phyloP scores from a whole-genome alignment of 306 rosid species.

The Lablab purpureus region DNA sequence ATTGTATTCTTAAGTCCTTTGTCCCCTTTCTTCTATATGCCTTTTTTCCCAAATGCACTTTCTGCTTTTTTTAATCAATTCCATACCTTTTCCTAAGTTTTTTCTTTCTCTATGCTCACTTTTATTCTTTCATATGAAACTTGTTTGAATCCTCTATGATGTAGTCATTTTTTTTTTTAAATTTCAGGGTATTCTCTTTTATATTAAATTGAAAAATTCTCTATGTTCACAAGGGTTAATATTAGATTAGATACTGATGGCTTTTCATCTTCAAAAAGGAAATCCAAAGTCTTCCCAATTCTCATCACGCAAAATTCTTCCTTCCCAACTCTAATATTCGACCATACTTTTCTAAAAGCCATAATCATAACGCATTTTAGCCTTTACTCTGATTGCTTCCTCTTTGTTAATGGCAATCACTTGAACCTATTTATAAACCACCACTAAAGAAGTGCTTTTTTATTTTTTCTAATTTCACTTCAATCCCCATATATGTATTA shows the following conservation, averaged over 20 bases:
- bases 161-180: background rate
- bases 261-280: background rate
- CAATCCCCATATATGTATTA: background rate
- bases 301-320: conserved; percentile 17
- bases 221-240: background rate
- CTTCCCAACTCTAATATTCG: conserved; percentile 9
- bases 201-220: too few species aligned
- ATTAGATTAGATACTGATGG: background rate
- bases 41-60: conserved; percentile 39
- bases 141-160: conserved; percentile 2
- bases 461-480: background rate
- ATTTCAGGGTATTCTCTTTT: too few species aligned
- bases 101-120: conserved; percentile 36
- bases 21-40: conserved; percentile 27
- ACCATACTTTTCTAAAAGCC: conserved; percentile 30
- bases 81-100: conserved; percentile 20
- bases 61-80: conserved; percentile 46
- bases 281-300: conserved; percentile 14
- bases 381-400: conserved; percentile 32
- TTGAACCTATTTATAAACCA: conserved; percentile 2
- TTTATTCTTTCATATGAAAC: conserved; percentile 35
- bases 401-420: conserved; percentile 18
- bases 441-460: conserved; percentile 17
- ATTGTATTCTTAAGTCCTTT: conserved; percentile 44
- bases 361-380: conserved; percentile 29